phyloP scores from a whole-genome alignment of 176 grass and related monocot genomes.

The Musa itinerans region DNA sequence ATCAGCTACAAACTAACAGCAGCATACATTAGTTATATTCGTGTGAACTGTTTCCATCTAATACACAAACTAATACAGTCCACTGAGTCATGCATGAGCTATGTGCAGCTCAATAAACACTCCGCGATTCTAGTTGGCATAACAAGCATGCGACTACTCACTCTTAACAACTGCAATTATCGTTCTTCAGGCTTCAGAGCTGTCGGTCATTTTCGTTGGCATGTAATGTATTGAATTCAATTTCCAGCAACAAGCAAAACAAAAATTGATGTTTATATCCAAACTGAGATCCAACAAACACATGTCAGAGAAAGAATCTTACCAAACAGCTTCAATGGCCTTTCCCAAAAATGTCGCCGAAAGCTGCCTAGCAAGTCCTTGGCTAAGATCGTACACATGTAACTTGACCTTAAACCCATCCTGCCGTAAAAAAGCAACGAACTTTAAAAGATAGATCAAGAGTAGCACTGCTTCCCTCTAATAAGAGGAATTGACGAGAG shows the following conservation, averaged over 20 bases:
- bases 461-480: no score
- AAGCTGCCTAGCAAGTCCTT: conserved; percentile 61
- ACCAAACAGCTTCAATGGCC: conserved; percentile 67
- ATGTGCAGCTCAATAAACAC: no score
- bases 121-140: no score
- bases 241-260: not conserved
- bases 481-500: no score
- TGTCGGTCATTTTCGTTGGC: not conserved
- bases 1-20: not conserved
- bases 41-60: not conserved
- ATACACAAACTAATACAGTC: not conserved
- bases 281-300: not conserved
- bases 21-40: not conserved
- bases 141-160: no score
- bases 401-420: conserved; percentile 74
- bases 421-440: conserved; percentile 20
- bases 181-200: not conserved
- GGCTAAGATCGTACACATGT: conserved; percentile 80
- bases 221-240: not conserved
- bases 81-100: not conserved
- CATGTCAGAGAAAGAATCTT: not conserved
- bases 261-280: not conserved
- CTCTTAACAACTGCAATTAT: no score
- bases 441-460: no score
- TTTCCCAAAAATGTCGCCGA: conserved; percentile 49